These are phyloP conservation scores for Candida pseudocylindracea DNA, from an alignment of 1,139 yeast genomes.

Conservation along the genomic window DNA sequence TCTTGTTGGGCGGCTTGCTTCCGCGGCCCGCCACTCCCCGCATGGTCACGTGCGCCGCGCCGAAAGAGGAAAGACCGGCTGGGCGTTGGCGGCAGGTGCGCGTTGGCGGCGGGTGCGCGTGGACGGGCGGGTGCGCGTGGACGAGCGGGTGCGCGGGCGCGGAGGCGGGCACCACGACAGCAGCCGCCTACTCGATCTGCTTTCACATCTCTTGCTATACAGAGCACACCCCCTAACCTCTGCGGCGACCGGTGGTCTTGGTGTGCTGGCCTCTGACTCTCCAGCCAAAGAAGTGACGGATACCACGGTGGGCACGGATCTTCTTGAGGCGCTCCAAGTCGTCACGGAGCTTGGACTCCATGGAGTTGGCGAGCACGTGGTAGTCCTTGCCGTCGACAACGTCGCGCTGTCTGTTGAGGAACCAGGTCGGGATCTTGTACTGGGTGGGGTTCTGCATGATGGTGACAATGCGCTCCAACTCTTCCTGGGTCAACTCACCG, in stretches of 20 bases:
- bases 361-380: conserved; percentile 97
- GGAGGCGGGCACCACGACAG: too few relatives aligned
- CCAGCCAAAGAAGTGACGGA: conserved; percentile 99
- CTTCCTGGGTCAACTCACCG: conserved; percentile 99
- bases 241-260: conserved; percentile 97
- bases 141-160: too few relatives aligned
- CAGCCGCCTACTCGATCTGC: too few relatives aligned
- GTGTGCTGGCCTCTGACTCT: conserved; percentile 98
- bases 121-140: too few relatives aligned
- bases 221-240: too few relatives aligned
- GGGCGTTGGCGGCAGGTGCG: too few relatives aligned
- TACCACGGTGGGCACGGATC: conserved; percentile 99
- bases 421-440: conserved; percentile 99
- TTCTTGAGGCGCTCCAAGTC: conserved; percentile 99
- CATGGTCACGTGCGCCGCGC: too few relatives aligned
- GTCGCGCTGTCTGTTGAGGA: conserved; percentile 99
- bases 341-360: conserved; percentile 99
- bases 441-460: conserved; percentile 99
- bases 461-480: conserved; percentile 98
- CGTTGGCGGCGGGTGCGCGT: too few relatives aligned
- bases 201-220: too few relatives aligned
- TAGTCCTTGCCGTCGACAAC: conserved; percentile 97
- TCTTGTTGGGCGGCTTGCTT: too few relatives aligned
- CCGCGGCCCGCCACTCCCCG: too few relatives aligned
- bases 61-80: too few relatives aligned